Conservation (phyloP, 371 early-diverging fungal species). For the Haplosporangium sp. region DNA sequence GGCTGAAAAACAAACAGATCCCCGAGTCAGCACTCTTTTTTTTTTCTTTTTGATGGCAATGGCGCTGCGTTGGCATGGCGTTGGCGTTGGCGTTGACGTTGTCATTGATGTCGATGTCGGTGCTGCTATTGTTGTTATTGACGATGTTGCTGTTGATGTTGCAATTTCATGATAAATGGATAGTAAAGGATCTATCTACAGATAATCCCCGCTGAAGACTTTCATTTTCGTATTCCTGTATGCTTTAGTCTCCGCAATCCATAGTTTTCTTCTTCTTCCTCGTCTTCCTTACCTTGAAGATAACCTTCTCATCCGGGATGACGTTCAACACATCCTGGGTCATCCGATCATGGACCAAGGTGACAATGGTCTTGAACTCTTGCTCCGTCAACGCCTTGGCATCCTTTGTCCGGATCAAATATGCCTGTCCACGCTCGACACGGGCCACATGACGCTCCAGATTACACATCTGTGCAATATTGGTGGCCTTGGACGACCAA, state of each 20-base stretch:
- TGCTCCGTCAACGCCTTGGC: slow-evolving; percentile 37
- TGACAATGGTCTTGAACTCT: slow-evolving; percentile 61
- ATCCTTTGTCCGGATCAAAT: slow-evolving; percentile 62
- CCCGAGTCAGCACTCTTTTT: not conserved
- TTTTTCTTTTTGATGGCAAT: too few species aligned
- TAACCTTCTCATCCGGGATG: slow-evolving; percentile 70
- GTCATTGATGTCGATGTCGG: too few species aligned
- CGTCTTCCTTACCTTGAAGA: slow-evolving; percentile 70
- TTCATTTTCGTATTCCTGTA: too few species aligned
- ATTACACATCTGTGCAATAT: slow-evolving; percentile 92
- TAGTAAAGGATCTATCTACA: too few species aligned
- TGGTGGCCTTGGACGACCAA: slow-evolving; percentile 99
- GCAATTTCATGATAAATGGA: too few species aligned
- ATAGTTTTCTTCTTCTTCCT: not conserved
- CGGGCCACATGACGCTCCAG: slow-evolving; percentile 75
- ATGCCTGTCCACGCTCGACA: slow-evolving; percentile 90
- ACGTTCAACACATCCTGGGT: slow-evolving; percentile 78
- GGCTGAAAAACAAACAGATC: not conserved
- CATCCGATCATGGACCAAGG: slow-evolving; percentile 92
- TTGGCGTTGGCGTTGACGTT: too few species aligned
- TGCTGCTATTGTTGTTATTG: too few species aligned
- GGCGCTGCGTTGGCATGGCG: too few species aligned
- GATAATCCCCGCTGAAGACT: too few species aligned
- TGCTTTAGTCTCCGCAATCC: not conserved
- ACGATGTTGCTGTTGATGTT: too few species aligned